These are phyloP conservation scores for Penicillium sumatraense DNA, from an alignment of 2,329 filamentous ascomycete species.

Conservation along the genomic window DNA sequence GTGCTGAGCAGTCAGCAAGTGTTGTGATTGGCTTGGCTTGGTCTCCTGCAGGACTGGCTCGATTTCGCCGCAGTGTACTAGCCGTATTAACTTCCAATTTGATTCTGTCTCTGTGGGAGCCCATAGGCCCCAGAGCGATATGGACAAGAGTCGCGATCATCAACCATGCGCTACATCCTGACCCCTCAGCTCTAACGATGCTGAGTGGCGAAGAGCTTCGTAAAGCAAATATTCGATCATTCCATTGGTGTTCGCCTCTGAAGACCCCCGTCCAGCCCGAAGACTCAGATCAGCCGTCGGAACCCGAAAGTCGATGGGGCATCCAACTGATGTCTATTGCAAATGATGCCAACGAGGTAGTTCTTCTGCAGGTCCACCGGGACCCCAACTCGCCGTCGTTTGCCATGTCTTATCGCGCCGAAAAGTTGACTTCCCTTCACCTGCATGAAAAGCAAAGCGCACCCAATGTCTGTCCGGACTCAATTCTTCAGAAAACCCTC, in stretches of 20 bases:
- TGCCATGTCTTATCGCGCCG: slow-evolving; percentile 23
- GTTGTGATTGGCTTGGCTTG: slow-evolving; percentile 56
- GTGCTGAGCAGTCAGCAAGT: slow-evolving; percentile 62
- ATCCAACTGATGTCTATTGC: slow-evolving; percentile 40
- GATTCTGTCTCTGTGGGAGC: slow-evolving; percentile 61
- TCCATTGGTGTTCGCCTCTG: slow-evolving; percentile 46
- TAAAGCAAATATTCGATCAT: slow-evolving; percentile 44
- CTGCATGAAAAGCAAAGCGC: slow-evolving; percentile 17
- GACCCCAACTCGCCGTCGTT: slow-evolving; percentile 4
- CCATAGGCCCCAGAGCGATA: slow-evolving; percentile 48
- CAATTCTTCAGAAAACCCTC: slow-evolving; percentile 36
- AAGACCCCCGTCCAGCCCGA: slow-evolving; percentile 20
- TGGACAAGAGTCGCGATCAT: slow-evolving; percentile 61
- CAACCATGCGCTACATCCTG: slow-evolving; percentile 52
- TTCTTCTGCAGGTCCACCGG: slow-evolving; percentile 34
- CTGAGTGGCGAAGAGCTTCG: slow-evolving; percentile 29
- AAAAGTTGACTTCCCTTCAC: slow-evolving; percentile 31
- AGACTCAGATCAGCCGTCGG: slow-evolving; percentile 8
- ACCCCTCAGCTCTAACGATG: slow-evolving; percentile 38
- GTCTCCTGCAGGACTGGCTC: slow-evolving; percentile 61
- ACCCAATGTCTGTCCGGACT: slow-evolving; percentile 26
- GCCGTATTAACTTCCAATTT: slow-evolving; percentile 62
- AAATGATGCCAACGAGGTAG: slow-evolving; percentile 46
- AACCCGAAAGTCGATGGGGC: slow-evolving; percentile 39
- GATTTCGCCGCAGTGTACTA: slow-evolving; percentile 58